Conservation (phyloP, 257 asterid species). For the Capsicum chinense region DNA sequence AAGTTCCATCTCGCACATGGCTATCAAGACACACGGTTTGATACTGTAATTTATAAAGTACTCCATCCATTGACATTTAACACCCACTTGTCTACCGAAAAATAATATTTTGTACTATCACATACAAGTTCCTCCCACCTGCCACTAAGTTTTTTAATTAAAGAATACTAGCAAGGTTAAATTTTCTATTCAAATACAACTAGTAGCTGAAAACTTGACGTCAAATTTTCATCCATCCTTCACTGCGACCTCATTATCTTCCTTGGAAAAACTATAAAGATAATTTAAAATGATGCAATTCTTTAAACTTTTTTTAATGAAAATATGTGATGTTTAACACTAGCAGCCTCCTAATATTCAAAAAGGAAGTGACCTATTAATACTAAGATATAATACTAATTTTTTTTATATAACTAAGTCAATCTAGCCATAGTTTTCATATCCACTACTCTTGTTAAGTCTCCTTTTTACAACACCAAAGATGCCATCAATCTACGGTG, state of each 20-base stretch:
- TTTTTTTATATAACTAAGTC: no score
- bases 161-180: background rate
- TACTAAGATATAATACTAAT: no score
- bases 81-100: background rate
- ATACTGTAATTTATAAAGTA: background rate
- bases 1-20: background rate
- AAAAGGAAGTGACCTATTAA: background rate
- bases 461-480: no score
- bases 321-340: background rate
- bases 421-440: no score
- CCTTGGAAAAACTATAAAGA: background rate
- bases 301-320: background rate
- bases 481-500: no score
- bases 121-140: constrained; percentile 16
- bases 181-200: background rate
- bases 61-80: constrained; percentile 15
- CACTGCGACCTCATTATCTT: background rate
- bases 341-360: background rate
- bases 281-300: background rate
- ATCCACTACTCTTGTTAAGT: no score
- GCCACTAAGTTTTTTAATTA: constrained; percentile 9
- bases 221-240: background rate
- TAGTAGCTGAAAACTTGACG: background rate
- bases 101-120: background rate
- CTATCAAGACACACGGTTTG: background rate